phyloP scores from a whole-genome alignment of 495 filamentous ascomycete genomes.

The Sphaerosporella brunnea region DNA sequence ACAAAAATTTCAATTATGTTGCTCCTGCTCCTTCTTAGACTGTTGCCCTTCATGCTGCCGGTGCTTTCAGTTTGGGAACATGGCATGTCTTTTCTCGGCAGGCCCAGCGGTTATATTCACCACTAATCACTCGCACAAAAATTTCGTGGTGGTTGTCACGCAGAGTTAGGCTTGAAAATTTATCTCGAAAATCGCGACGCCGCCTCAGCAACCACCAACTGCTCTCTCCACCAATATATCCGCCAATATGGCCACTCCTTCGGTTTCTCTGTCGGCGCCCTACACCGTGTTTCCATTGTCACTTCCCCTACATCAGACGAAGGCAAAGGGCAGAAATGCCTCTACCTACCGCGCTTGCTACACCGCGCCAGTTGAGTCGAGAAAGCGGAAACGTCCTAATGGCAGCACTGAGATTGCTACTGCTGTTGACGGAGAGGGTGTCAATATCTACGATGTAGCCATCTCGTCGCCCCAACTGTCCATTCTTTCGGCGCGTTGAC shows the following conservation, averaged over 20 bases:
- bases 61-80: too few relatives aligned
- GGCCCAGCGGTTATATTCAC: too few relatives aligned
- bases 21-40: too few relatives aligned
- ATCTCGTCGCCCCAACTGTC: not conserved
- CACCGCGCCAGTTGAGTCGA: conserved; percentile 33
- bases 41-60: too few relatives aligned
- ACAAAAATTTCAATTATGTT: too few relatives aligned
- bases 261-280: conserved; percentile 23
- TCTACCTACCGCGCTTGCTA: conserved; percentile 17
- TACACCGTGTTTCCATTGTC: conserved; percentile 23
- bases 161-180: too few relatives aligned
- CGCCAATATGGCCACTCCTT: conserved; percentile 5
- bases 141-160: too few relatives aligned
- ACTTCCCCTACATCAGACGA: conserved; percentile 22
- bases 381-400: conserved; percentile 61
- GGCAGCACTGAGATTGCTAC: conserved; percentile 49
- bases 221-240: too few relatives aligned
- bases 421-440: conserved; percentile 73
- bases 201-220: too few relatives aligned
- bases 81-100: too few relatives aligned
- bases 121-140: too few relatives aligned
- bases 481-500: not conserved
- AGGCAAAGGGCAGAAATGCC: conserved; percentile 13
- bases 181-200: too few relatives aligned
- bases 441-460: conserved; percentile 82